These are phyloP conservation scores for Cutaneotrichosporon arboriforme DNA, from an alignment of 1,284 basidiomycete genomes.

Conservation along the genomic window DNA sequence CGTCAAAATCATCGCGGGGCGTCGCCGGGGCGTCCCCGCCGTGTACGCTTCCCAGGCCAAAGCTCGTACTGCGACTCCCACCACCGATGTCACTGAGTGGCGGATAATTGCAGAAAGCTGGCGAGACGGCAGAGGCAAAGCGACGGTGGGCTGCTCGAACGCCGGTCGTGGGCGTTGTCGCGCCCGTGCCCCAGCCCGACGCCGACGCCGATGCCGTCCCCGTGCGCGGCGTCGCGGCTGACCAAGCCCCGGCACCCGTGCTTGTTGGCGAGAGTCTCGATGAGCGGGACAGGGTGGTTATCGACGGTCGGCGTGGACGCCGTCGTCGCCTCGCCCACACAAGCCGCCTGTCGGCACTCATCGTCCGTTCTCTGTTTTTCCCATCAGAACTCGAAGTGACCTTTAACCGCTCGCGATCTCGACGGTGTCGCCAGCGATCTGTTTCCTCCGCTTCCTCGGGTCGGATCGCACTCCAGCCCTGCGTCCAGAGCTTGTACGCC, in stretches of 20 bases:
- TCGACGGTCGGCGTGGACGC: constrained; percentile 9
- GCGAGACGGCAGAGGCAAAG: not conserved
- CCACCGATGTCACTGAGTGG: too few relatives aligned
- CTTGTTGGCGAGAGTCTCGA: not conserved
- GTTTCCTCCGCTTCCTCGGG: not conserved
- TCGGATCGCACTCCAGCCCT: constrained; percentile 1
- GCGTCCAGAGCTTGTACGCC: constrained; percentile 24
- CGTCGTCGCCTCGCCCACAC: not conserved
- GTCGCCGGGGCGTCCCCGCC: not conserved
- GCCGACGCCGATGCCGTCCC: not conserved
- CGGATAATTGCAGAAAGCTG: too few relatives aligned
- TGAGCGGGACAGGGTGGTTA: constrained; percentile 4
- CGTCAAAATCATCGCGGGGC: not conserved
- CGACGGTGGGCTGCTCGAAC: too few relatives aligned
- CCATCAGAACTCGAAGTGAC: too few relatives aligned
- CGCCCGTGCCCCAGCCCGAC: not conserved
- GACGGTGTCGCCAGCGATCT: too few relatives aligned
- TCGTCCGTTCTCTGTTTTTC: not conserved
- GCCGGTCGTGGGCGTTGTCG: too few relatives aligned
- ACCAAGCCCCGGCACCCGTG: not conserved
- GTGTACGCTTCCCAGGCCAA: too few relatives aligned
- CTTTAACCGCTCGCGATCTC: too few relatives aligned
- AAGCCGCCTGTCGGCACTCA: not conserved
- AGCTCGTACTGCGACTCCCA: too few relatives aligned
- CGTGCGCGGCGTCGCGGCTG: not conserved